phyloP scores from a whole-genome alignment of 805 yeast species.

The Starmerella vaccinii region DNA sequence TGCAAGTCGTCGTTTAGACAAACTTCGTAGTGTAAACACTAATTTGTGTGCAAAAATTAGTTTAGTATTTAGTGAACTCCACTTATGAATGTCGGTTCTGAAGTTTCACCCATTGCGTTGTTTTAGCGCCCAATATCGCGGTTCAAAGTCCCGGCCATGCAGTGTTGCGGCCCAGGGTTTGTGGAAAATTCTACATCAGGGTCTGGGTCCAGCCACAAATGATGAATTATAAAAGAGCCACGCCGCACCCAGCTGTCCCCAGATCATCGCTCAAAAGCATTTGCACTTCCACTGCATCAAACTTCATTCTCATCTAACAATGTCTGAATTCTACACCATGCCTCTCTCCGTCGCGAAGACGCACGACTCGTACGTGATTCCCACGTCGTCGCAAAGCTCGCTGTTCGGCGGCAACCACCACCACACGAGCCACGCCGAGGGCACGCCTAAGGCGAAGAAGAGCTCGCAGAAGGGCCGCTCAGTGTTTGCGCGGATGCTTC shows the following conservation, averaged over 20 bases:
- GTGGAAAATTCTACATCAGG: constrained; percentile 3
- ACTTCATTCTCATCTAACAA: background rate
- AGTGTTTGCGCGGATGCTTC: background rate
- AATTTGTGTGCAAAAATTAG: background rate
- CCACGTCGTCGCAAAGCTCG: constrained; percentile 19
- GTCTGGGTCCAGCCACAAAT: constrained; percentile 8
- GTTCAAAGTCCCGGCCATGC: background rate
- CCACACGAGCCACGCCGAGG: background rate
- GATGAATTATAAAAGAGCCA: background rate
- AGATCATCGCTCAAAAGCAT: background rate
- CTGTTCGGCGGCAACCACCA: constrained; percentile 9
- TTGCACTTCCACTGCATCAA: no score
- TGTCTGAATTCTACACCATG: constrained; percentile 24
- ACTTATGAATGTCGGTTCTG: background rate
- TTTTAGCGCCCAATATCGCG: no score
- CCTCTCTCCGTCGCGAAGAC: constrained; percentile 22
- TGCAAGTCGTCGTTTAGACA: background rate
- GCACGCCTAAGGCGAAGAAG: background rate
- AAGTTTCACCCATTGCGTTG: background rate
- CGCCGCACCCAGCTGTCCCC: background rate
- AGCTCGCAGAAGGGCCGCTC: background rate
- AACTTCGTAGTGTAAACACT: background rate
- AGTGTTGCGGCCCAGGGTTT: background rate
- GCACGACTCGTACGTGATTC: constrained; percentile 20
- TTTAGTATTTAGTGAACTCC: background rate